Base-by-base conservation (phyloP, 225 moss, liverwort and hornwort species). In the Physcomitrium patens region DNA sequence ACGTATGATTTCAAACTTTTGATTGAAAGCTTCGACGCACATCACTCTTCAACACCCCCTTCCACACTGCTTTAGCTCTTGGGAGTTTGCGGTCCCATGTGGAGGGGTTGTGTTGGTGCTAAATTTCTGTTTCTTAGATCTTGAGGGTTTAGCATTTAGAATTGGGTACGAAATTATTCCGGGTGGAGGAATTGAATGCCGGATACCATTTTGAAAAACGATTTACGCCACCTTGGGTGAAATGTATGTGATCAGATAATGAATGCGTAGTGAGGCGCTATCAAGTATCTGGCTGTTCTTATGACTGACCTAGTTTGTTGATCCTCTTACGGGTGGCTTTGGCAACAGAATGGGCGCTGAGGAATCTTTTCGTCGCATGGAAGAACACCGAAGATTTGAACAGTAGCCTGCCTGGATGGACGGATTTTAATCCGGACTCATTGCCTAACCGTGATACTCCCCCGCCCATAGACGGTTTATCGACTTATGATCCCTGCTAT, bases 331-430 rank as follows among this genome's bases (percentile, higher is more conserved):
- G 59, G 47, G 13, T 37, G 58, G 3, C 15, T 58, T 3, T 3
- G 52, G 44, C 20, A 16, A 31, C 52, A 68, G 74, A 43, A n/a
- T 0, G 0, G n/a, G 63, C 56, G 1, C 12, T 75, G 0, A 50
- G 31, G 0, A 23, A 44, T 12, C 18, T 79, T n/a, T 3, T 74
- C 7, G 10, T 0, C 17, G 14, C 31, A 28, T 80, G 70, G 76
- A 51, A 5, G 7, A 7, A 0, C 1, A 74, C 70, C 0, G 0
- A 0, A 8, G 11, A 78, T 19, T 0, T 73, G 2, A 1, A 1
- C 0, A 70, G n/a, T 16, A 74, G 28, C 23, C 10, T 82, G 6
- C 65, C 69, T 1, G 70, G 74, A 28, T 82, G 82, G 82, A 0
- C 0, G 13, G 0, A 0, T 0, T 49, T 50, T 13, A 3, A 77